Base-by-base conservation (phyloP, 257 asterid species). In the Scutellaria minor region DNA sequence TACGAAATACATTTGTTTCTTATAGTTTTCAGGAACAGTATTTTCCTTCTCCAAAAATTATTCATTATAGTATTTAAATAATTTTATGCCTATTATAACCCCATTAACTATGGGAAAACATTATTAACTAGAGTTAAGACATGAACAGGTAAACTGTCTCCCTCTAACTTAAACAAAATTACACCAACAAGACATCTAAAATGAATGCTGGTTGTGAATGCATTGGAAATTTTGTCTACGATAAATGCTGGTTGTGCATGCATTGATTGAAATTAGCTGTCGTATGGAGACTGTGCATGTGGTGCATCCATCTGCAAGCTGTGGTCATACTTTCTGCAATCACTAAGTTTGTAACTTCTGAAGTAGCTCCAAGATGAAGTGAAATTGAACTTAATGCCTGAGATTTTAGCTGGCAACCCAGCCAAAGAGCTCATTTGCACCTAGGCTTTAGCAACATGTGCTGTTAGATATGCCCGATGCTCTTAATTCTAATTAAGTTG, bases 361-460 rank as follows among this genome's bases (percentile, higher is more conserved):
- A 37, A 58, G 63, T 54, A 54, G 35, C 37, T 71, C 27, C 22
- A 35, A 22, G 31, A 6, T 71, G 41, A 44, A 50, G 67, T 15
- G 22, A 40, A 63, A 41, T 9, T 63, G 7, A 51, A 39, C 15
- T 54, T 15, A 53, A 14, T 6, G 12, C 41, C 31, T 48, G 60
- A 54, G 55, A 12, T 11, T 1, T 35, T 71, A 53, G 24, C 50
- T 57, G 66, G 75, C 11, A 7, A 22, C 60, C 35, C 48, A 10
- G 18, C 46, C 31, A 42, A 7, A 10, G 9, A 51, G 37, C 64
- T 42, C 5, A n/a, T 15, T 22, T 39, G 64, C 75, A n/a, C 37
- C 13, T 42, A 40, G 55, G 60, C 56, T 44, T 74, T 66, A 35
- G 22, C 63, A 66, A 44, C 42, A 7, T 44, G 52, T 24, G 65